Conservation (phyloP, 257 asterid species). For the Solanum clarkiae region DNA sequence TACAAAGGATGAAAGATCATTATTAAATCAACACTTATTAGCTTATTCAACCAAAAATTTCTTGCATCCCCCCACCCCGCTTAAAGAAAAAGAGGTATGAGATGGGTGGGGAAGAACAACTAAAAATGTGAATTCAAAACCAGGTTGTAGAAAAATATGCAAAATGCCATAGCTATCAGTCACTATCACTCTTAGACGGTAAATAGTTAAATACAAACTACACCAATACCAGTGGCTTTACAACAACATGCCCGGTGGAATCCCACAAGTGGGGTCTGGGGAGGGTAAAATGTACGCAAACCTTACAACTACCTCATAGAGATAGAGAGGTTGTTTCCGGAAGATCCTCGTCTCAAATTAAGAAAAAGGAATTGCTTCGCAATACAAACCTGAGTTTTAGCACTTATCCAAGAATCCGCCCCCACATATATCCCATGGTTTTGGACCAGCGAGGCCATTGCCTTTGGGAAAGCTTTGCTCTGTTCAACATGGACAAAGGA, state of each 20-base stretch:
- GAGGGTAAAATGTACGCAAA: too few species aligned
- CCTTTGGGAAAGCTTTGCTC: slow-evolving; percentile 76
- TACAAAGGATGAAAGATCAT: too few species aligned
- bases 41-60: not conserved
- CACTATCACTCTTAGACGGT: not conserved
- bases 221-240: too few species aligned
- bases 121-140: not conserved
- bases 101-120: not conserved
- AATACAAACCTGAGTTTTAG: slow-evolving; percentile 75
- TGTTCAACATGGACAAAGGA: slow-evolving; percentile 5
- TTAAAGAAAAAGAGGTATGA: not conserved
- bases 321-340: too few species aligned
- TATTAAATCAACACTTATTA: too few species aligned
- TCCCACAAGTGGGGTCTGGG: too few species aligned
- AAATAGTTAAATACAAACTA: too few species aligned
- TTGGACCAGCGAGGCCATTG: slow-evolving; percentile 86
- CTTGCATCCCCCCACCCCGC: not conserved
- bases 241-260: too few species aligned
- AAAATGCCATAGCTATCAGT: not conserved
- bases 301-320: too few species aligned
- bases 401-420: slow-evolving; percentile 93
- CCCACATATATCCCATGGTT: slow-evolving; percentile 82
- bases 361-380: not conserved
- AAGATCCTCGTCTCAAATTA: too few species aligned
- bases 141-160: not conserved